These are phyloP conservation scores for Parietaria judaica DNA, from an alignment of 306 rosid genomes.

Conservation along the genomic window DNA sequence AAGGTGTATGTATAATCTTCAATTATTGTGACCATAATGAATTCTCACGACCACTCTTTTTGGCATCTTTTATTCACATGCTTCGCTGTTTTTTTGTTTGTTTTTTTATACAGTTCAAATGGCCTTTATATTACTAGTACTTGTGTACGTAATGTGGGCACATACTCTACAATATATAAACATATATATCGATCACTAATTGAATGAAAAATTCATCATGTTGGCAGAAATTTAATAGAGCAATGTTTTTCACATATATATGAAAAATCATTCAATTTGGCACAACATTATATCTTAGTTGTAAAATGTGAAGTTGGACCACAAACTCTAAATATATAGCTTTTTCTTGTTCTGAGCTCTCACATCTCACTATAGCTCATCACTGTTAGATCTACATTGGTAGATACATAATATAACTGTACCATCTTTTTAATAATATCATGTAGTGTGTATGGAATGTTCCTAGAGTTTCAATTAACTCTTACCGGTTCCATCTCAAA, in stretches of 20 bases:
- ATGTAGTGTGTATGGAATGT: too few relatives aligned
- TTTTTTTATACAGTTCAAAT: not conserved
- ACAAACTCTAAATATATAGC: conserved; percentile 8
- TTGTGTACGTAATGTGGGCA: too few relatives aligned
- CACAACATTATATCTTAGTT: not conserved
- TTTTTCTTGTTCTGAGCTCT: not conserved
- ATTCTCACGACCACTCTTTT: not conserved
- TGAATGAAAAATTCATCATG: too few relatives aligned
- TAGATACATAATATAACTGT: not conserved
- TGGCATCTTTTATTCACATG: not conserved
- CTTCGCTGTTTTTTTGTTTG: conserved; percentile 2
- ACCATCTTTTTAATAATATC: not conserved
- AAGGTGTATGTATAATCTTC: not conserved
- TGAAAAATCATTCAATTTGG: not conserved
- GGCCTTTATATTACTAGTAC: not conserved
- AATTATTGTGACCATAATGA: not conserved
- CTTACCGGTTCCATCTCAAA: too few relatives aligned
- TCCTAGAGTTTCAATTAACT: too few relatives aligned
- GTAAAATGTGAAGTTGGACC: conserved; percentile 14
- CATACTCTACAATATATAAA: too few relatives aligned
- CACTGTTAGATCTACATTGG: not conserved
- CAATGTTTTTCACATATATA: not conserved
- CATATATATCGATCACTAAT: too few relatives aligned
- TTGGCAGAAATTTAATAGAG: not conserved
- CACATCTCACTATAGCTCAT: not conserved